phyloP scores from a whole-genome alignment of 495 filamentous ascomycete species.

The Rostrohypoxylon terebratum region DNA sequence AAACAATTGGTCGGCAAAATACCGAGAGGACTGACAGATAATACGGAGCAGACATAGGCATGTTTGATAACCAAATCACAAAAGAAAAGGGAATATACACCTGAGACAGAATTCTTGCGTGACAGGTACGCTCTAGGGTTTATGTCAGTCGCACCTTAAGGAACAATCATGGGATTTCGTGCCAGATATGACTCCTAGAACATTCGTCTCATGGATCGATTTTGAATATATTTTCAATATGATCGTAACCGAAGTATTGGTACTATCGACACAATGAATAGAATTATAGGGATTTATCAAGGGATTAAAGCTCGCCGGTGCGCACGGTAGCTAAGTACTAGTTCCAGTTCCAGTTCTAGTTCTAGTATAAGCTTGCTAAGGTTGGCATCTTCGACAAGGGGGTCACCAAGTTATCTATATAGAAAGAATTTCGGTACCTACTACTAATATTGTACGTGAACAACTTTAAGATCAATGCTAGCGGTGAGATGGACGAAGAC shows the following conservation, averaged over 20 bases:
- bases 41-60: conserved; percentile 80
- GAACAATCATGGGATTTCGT: background rate
- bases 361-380: no score
- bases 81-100: conserved; percentile 93
- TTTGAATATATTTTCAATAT: conserved; percentile 95
- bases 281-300: no score
- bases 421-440: no score
- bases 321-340: no score
- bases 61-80: conserved; percentile 80
- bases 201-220: conserved; percentile 79
- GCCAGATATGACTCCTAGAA: background rate
- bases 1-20: conserved; percentile 75
- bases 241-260: conserved; percentile 84
- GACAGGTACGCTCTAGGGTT: conserved; percentile 59
- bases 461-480: no score
- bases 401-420: no score
- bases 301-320: conserved; percentile 64
- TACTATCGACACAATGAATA: conserved; percentile 74
- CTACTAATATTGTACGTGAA: no score
- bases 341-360: no score
- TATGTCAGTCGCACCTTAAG: background rate
- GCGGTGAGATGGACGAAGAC: no score
- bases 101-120: conserved; percentile 89
- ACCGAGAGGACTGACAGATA: background rate
- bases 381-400: no score